Percentiles rank a stretch among this genome's conserved stretches.
These are phyloP conservation scores for Euphorbia celastroides DNA, from an alignment of 441 rosid genomes.

Conservation along the genomic window DNA sequence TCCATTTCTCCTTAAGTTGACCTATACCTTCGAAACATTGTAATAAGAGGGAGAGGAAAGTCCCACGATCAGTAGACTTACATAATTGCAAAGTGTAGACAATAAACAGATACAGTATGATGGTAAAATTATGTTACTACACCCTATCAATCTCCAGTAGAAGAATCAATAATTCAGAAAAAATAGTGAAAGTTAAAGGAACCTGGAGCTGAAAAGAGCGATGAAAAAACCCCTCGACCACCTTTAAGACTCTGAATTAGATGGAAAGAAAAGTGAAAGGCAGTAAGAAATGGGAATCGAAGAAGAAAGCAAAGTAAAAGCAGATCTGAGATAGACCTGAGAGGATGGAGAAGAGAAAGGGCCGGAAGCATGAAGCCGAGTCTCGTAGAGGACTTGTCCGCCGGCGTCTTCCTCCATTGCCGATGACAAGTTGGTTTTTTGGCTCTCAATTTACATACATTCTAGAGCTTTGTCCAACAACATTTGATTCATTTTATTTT, in stretches of 20 bases:
- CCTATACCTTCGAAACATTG: slow-evolving; percentile 47
- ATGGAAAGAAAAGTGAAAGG: neutral
- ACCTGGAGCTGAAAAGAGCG: slow-evolving; percentile 50
- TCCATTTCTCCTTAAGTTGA: slow-evolving; percentile 71
- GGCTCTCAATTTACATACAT: neutral
- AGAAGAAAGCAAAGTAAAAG: neutral
- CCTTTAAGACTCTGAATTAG: slow-evolving; percentile 40
- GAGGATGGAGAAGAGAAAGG: slow-evolving; percentile 64
- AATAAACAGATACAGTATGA: neutral
- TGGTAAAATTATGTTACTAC: neutral
- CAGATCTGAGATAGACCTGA: slow-evolving; percentile 31
- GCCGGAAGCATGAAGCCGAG: slow-evolving; percentile 57
- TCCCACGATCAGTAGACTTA: neutral
- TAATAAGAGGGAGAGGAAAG: slow-evolving; percentile 3
- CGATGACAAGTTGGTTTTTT: neutral
- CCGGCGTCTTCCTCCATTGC: slow-evolving; percentile 26
- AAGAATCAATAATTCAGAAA: neutral
- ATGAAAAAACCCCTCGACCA: slow-evolving; percentile 45
- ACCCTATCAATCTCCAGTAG: neutral
- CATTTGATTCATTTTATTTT: no score
- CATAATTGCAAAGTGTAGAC: neutral
- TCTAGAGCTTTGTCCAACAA: no score
- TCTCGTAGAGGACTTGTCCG: slow-evolving; percentile 56
- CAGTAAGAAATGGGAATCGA: neutral
- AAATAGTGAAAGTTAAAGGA: slow-evolving; percentile 8